phyloP scores from a whole-genome alignment of 2,329 filamentous ascomycete species.

The Cordyceps tenuipes region DNA sequence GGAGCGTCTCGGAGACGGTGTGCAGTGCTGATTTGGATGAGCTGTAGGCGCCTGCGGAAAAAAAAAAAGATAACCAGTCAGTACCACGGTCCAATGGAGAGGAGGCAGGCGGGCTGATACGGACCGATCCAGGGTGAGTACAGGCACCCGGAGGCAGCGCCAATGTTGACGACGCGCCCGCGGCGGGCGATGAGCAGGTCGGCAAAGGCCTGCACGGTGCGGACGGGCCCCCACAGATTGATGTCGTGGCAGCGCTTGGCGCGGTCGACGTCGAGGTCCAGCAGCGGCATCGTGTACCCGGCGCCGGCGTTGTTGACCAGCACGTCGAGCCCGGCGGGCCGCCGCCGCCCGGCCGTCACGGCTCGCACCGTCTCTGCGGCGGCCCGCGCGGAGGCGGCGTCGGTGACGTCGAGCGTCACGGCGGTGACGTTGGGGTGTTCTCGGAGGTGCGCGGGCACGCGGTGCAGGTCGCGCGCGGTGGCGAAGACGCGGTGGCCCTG shows the following conservation, averaged over 20 bases:
- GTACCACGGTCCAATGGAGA: too few species aligned
- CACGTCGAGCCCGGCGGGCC: conserved; percentile 14
- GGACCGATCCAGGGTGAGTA: conserved; percentile 8
- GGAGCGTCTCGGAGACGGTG: conserved; percentile 6
- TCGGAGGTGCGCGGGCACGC: conserved; percentile 18
- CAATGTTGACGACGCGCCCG: conserved; percentile 19
- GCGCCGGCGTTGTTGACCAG: conserved; percentile 19
- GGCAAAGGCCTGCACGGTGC: conserved; percentile 27
- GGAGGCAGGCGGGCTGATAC: background rate
- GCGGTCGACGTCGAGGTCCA: conserved; percentile 23
- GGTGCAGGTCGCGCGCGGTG: conserved; percentile 21
- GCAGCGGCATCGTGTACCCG: conserved; percentile 19
- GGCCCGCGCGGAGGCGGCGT: conserved; percentile 18
- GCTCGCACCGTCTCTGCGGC: conserved; percentile 14
- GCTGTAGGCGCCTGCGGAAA: background rate
- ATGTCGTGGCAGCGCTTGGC: conserved; percentile 31
- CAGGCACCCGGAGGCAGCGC: background rate
- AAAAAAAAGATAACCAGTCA: too few species aligned
- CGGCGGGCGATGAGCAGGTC: conserved; percentile 19
- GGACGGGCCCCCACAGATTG: conserved; percentile 32
- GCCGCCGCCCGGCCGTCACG: conserved; percentile 3
- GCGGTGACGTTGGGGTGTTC: conserved; percentile 18
- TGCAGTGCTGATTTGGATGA: conserved; percentile 9
- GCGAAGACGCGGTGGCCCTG: conserved; percentile 26
- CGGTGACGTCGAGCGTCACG: conserved; percentile 26